Evolutionary conservation across 805 yeast genomes (phyloP), one percentile per base, ranked within the genome.

Genomic region (Cyberlindnera galapagoensis): DNA sequence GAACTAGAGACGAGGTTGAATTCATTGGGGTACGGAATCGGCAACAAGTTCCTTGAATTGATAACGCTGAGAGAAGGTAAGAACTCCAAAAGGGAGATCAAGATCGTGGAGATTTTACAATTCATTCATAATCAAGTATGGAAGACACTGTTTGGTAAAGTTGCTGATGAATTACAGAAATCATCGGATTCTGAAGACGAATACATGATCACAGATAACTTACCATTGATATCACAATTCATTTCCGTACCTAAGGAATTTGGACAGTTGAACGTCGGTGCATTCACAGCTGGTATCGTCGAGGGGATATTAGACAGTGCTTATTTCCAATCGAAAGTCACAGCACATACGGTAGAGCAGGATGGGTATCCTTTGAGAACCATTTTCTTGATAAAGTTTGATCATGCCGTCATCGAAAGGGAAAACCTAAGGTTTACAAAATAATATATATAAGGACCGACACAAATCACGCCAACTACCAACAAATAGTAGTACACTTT

Each of bases 221-320:
- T 65, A 10, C 95, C 95, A 6, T 46, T 82, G 28, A 64, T 85
- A 24, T 67, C 83, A n/a, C 73, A 71, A 45, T 86, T 67, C 50
- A 74, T 86, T 9, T 74, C 83, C 19, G 78, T 82, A 5, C 95
- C 95, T 3, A 74, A 72, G 44, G 94, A 86, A 42, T 76, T 80
- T 50, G 77, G 82, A 9, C 77, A 76, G 40, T 65, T 85, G 47
- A 83, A 81, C 50, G 82, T 92, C 49, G 77, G 80, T 11, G 88
- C 95, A 0, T 83, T 81, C 51, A 73, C 79, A 2, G 95, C 94
- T 0, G 95, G 95, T 0, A 69, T 86, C 11, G 67, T 85, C 24
- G 95, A 86, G 53, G 94, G 94, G 0, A 76, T 85, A 1, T 60
- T 86, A 36, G 92, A 82, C 47, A 65, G 80, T 5, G 65, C 84